A percentile compares a stretch with the other conserved stretches of the same genome.
phyloP scores from a whole-genome alignment of 345 rosid species.

The Clausena lansium region DNA sequence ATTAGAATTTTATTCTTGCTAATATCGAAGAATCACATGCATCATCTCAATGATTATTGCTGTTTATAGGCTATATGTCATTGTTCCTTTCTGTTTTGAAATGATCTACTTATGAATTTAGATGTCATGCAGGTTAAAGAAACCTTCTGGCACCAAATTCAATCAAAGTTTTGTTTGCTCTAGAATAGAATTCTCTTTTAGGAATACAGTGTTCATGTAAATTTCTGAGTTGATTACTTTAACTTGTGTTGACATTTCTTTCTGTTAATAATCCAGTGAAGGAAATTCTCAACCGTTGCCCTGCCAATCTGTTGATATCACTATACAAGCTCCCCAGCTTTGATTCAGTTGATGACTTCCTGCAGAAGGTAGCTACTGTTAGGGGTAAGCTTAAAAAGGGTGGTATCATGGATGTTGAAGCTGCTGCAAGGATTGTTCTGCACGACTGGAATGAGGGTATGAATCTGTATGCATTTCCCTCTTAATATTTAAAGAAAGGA shows the following conservation, averaged over 20 bases:
- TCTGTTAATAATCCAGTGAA: conserved; percentile 49
- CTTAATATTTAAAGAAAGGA: not conserved
- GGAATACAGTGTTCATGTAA: not conserved
- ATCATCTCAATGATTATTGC: not conserved
- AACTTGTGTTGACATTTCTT: conserved; percentile 14
- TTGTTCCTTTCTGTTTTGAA: not conserved
- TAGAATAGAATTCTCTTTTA: not conserved
- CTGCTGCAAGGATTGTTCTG: conserved; percentile 84
- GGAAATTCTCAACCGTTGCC: conserved; percentile 87
- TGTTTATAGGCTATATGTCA: not conserved
- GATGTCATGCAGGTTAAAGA: not conserved
- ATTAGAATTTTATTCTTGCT: not conserved
- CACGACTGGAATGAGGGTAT: conserved; percentile 93
- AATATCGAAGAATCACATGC: not conserved
- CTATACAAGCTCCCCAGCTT: conserved; percentile 75
- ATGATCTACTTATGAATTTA: conserved; percentile 1
- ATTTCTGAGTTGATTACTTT: not conserved
- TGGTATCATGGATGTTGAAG: conserved; percentile 81
- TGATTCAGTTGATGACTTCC: conserved; percentile 80
- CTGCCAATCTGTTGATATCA: conserved; percentile 58
- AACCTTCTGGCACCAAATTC: not conserved
- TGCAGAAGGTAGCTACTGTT: conserved; percentile 79
- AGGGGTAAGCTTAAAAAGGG: conserved; percentile 98
- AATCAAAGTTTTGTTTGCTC: not conserved
- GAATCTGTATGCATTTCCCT: conserved; percentile 2